phyloP scores from a whole-genome alignment of 306 rosid genomes.

The Leucaena leucocephala region DNA sequence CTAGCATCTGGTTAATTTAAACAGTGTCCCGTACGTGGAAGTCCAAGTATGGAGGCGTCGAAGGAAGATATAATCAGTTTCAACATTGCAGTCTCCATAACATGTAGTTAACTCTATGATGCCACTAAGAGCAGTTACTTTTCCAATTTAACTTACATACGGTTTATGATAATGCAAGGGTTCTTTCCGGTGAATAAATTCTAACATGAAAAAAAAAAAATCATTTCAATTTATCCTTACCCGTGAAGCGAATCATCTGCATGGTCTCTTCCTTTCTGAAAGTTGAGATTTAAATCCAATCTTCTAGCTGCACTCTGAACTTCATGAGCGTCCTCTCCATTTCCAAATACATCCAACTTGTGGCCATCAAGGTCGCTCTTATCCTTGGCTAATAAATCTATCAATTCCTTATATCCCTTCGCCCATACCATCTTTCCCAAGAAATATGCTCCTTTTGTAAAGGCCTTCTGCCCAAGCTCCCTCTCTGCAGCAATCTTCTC shows the following conservation, averaged over 20 bases:
- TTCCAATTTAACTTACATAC: constrained; percentile 12
- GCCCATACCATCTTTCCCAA: constrained; percentile 99
- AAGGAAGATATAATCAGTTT: constrained; percentile 10
- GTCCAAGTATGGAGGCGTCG: background rate
- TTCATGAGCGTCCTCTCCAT: constrained; percentile 93
- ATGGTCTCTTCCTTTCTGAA: constrained; percentile 95
- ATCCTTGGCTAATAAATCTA: constrained; percentile 78
- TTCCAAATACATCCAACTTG: constrained; percentile 92
- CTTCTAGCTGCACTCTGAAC: constrained; percentile 81
- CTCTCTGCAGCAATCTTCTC: constrained; percentile 76
- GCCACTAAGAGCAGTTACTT: constrained; percentile 21
- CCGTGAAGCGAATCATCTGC: constrained; percentile 90
- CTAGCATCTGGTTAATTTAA: constrained; percentile 4
- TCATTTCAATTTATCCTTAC: constrained; percentile 55
- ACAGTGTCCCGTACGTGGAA: constrained; percentile 8
- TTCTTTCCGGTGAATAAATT: constrained; percentile 7
- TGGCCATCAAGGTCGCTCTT: constrained; percentile 82
- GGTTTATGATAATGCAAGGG: constrained; percentile 15
- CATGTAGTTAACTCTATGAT: background rate
- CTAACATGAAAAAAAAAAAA: constrained; percentile 12
- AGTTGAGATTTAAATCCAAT: constrained; percentile 85
- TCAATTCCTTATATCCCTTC: constrained; percentile 87
- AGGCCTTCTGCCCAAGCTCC: constrained; percentile 76
- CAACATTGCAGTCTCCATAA: constrained; percentile 17
- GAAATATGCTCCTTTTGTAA: constrained; percentile 97